A percentile compares a stretch with the other conserved stretches of the same genome.
These are phyloP conservation scores for Ustulina deusta DNA, from an alignment of 2,329 filamentous ascomycete species.

Conservation along the genomic window DNA sequence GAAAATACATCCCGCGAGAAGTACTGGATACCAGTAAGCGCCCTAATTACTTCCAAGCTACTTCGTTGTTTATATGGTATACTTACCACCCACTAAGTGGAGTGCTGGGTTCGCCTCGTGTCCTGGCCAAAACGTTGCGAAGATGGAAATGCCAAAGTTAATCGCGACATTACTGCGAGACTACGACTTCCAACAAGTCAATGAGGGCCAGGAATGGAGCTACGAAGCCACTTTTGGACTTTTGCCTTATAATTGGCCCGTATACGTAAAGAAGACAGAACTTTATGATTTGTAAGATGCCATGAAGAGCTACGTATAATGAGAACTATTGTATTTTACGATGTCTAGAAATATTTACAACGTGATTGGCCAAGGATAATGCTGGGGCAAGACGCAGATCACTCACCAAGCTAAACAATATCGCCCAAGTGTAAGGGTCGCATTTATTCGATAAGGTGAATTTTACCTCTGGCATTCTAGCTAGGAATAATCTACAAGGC, in stretches of 20 bases:
- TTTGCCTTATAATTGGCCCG: constrained; percentile 37
- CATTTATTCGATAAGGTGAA: no score
- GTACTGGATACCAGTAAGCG: constrained; percentile 23
- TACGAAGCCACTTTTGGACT: constrained; percentile 36
- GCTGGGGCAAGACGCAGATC: no score
- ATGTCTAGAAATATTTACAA: no score
- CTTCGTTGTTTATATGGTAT: background rate
- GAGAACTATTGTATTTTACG: background rate
- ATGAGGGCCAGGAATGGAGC: constrained; percentile 36
- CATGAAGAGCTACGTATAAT: background rate
- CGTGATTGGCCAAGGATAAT: no score
- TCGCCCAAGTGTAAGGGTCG: no score
- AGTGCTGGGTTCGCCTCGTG: constrained; percentile 30
- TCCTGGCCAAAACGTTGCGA: constrained; percentile 39
- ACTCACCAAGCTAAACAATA: no score
- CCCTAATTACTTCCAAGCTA: background rate
- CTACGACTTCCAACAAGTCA: constrained; percentile 38
- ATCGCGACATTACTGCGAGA: constrained; percentile 38
- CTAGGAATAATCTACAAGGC: no score
- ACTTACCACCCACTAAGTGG: constrained; percentile 11
- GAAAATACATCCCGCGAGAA: constrained; percentile 24
- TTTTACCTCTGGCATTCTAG: no score
- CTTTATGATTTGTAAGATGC: background rate
- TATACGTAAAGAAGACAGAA: constrained; percentile 28
- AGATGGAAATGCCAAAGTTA: constrained; percentile 41